Percentiles rank a stretch among this genome's conserved stretches.
These are phyloP conservation scores for Hyaloscypha hepaticicola DNA, from an alignment of 495 filamentous ascomycete species.

Conservation along the genomic window DNA sequence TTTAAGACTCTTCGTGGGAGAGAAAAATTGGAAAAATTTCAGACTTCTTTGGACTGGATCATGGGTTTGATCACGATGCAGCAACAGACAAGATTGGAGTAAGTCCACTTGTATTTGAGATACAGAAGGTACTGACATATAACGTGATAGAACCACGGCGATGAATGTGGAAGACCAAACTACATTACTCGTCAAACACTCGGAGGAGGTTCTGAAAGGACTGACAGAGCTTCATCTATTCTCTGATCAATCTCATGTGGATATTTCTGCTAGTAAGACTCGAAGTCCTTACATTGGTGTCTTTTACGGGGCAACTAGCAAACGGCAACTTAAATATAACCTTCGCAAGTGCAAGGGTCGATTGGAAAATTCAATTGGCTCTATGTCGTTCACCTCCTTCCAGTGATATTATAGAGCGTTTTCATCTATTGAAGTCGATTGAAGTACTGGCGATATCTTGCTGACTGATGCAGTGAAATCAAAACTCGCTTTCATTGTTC, in stretches of 20 bases:
- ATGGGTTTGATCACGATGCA: background rate
- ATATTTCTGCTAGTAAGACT: background rate
- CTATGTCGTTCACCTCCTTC: background rate
- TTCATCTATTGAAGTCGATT: background rate
- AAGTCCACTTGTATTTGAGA: background rate
- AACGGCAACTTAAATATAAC: too few species aligned
- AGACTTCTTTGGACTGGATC: background rate
- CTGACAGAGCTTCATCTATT: background rate
- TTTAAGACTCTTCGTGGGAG: slow-evolving; percentile 8
- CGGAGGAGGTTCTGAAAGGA: background rate
- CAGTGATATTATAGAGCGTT: background rate
- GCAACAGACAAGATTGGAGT: background rate
- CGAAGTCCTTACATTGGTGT: background rate
- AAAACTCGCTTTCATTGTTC: slow-evolving; percentile 14
- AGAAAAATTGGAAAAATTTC: slow-evolving; percentile 8
- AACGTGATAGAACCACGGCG: background rate
- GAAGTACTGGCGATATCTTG: background rate
- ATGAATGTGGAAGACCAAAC: background rate
- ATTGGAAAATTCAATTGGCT: background rate
- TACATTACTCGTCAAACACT: background rate
- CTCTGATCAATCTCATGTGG: background rate
- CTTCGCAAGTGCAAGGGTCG: background rate
- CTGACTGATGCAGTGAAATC: slow-evolving; percentile 2
- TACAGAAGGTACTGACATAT: background rate
- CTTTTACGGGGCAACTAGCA: background rate